Percentiles rank a stretch among this genome's conserved stretches.
phyloP scores from a whole-genome alignment of 139 green algal species.

The Chlorella sp. region DNA sequence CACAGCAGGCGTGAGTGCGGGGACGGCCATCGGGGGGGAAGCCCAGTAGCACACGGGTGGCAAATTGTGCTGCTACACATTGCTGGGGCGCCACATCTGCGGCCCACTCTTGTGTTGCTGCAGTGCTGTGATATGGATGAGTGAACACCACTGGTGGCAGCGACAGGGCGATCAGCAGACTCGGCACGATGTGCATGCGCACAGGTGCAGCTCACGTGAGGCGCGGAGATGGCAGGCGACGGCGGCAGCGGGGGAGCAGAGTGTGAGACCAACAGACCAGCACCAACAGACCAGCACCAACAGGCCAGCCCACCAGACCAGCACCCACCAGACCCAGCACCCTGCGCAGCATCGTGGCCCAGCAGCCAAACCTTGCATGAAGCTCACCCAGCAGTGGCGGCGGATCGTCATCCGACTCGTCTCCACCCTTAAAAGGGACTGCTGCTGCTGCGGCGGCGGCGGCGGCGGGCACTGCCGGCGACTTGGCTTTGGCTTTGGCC shows the following conservation, averaged over 20 bases:
- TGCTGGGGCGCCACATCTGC: too few species aligned
- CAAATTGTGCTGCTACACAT: too few species aligned
- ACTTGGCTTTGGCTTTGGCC: background rate
- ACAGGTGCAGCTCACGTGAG: background rate
- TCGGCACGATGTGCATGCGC: background rate
- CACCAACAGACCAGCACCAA: background rate
- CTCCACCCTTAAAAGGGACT: background rate
- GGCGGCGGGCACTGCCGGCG: background rate
- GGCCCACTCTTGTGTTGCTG: too few species aligned
- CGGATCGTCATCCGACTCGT: background rate
- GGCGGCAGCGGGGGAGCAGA: background rate
- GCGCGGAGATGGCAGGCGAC: background rate
- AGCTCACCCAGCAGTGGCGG: background rate
- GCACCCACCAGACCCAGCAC: too few species aligned
- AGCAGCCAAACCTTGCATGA: background rate
- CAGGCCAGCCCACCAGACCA: background rate
- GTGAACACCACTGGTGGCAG: too few species aligned
- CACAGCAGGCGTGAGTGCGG: background rate
- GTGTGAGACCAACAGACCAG: background rate
- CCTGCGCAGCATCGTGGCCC: too few species aligned
- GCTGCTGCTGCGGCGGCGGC: too few species aligned
- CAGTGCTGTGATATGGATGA: too few species aligned
- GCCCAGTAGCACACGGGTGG: too few species aligned
- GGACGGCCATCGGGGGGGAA: too few species aligned
- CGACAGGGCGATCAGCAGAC: background rate